These are phyloP conservation scores for Didymella lethalis DNA, from an alignment of 2,329 filamentous ascomycete genomes.

Conservation along the genomic window DNA sequence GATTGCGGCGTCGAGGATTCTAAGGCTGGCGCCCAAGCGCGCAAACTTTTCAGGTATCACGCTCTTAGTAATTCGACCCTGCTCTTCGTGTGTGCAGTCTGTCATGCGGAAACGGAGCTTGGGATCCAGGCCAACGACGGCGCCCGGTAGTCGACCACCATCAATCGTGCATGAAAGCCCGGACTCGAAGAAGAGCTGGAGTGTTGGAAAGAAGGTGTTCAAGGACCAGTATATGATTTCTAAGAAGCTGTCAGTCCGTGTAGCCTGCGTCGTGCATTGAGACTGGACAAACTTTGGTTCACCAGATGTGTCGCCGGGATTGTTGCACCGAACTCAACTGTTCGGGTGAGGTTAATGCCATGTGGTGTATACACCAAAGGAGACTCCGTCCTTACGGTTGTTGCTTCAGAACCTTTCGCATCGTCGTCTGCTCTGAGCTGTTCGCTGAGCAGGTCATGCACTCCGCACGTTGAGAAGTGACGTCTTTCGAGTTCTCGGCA, in stretches of 20 bases:
- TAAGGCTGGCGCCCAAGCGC: slow-evolving; percentile 20
- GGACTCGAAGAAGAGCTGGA: slow-evolving; percentile 44
- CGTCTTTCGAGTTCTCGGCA: slow-evolving; percentile 31
- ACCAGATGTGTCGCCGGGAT: slow-evolving; percentile 23
- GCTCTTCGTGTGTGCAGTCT: slow-evolving; percentile 39
- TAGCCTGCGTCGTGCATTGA: background rate
- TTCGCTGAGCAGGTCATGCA: slow-evolving; percentile 34
- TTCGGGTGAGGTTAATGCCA: slow-evolving; percentile 10
- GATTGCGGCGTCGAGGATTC: slow-evolving; percentile 31
- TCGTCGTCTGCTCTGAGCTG: slow-evolving; percentile 31
- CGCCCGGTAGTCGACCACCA: slow-evolving; percentile 23
- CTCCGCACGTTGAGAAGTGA: slow-evolving; percentile 13
- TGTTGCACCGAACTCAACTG: slow-evolving; percentile 25
- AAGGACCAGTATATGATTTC: slow-evolving; percentile 39
- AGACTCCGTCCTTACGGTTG: slow-evolving; percentile 28
- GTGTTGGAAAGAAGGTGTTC: slow-evolving; percentile 41
- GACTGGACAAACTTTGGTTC: slow-evolving; percentile 30
- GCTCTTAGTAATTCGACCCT: slow-evolving; percentile 29
- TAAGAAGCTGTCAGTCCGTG: slow-evolving; percentile 13
- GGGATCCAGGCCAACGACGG: slow-evolving; percentile 35
- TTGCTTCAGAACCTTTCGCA: slow-evolving; percentile 28
- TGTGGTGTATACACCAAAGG: slow-evolving; percentile 1
- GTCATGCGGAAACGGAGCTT: slow-evolving; percentile 40
- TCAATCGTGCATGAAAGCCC: slow-evolving; percentile 40
- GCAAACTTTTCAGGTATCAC: slow-evolving; percentile 28